Percentiles rank a stretch among this genome's conserved stretches.
Conservation (phyloP, 129 eudicot species). For the Logfia minima region DNA sequence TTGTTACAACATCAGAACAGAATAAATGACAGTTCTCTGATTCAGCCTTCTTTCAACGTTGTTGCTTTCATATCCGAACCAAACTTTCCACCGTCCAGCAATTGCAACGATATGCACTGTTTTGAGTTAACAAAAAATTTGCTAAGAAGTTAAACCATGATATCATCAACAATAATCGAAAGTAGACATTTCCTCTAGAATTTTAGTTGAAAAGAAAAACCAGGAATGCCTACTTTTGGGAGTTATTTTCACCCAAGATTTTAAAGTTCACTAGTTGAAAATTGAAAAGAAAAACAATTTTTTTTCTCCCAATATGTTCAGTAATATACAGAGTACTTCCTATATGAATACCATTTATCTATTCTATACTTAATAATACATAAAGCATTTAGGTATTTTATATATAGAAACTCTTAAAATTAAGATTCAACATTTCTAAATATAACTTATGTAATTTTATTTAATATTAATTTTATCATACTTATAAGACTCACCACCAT, state of each 20-base stretch:
- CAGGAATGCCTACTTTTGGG: neutral
- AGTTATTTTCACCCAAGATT: neutral
- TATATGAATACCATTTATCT: no score
- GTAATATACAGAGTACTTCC: no score
- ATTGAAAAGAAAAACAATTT: no score
- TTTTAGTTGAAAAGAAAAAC: neutral
- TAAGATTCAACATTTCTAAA: no score
- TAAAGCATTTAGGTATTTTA: no score
- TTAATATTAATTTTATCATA: no score
- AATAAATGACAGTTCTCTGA: neutral
- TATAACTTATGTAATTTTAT: no score
- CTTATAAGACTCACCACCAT: no score
- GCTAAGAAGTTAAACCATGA: neutral
- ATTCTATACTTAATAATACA: no score
- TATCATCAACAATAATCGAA: neutral
- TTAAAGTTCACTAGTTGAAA: neutral
- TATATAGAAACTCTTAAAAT: no score
- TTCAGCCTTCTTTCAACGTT: neutral
- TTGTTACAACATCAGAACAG: constrained; percentile 44
- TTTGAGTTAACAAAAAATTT: constrained; percentile 4
- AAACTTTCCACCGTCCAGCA: neutral
- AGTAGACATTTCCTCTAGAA: neutral
- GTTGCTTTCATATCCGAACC: constrained; percentile 5
- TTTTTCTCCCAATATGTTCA: neutral
- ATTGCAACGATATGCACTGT: constrained; percentile 3